A percentile compares a stretch with the other conserved stretches of the same genome.
Evolutionary conservation across 2,329 filamentous ascomycete species (phyloP).

Genomic region (Nakataea oryzae): DNA sequence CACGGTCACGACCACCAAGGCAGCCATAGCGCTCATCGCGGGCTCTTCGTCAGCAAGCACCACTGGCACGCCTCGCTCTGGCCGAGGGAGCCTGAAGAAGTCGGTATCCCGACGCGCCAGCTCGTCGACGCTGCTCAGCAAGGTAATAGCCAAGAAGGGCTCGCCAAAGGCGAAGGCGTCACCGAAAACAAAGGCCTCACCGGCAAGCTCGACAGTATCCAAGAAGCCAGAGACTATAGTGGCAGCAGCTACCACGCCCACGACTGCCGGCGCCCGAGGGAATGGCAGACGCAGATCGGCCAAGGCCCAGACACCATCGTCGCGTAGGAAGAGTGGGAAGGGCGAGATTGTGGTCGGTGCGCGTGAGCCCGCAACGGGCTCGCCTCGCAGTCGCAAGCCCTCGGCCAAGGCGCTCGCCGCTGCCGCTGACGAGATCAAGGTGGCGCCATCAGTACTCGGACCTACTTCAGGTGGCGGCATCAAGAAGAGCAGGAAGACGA

Average conservation of each 20-base stretch:
- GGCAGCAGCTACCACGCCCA: slow-evolving; percentile 1
- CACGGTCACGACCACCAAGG: slow-evolving; percentile 23
- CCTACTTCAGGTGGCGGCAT: neutral
- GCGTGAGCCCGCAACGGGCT: neutral
- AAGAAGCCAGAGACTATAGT: slow-evolving; percentile 1
- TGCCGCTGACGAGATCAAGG: neutral
- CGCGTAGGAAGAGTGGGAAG: neutral
- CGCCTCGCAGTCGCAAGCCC: neutral
- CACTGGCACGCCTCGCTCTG: slow-evolving; percentile 1
- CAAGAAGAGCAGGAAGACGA: neutral
- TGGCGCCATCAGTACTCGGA: neutral
- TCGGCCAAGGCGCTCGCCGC: neutral
- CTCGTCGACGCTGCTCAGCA: slow-evolving; percentile 2
- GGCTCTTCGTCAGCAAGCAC: slow-evolving; percentile 10
- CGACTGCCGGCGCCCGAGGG: too few species aligned
- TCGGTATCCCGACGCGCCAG: neutral
- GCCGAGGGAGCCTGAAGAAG: slow-evolving; percentile 2
- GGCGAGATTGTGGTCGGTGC: neutral
- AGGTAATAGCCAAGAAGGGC: neutral
- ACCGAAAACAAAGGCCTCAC: neutral
- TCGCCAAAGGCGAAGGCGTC: neutral
- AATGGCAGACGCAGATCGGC: neutral
- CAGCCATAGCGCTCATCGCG: slow-evolving; percentile 11
- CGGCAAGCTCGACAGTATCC: neutral
- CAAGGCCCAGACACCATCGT: neutral